Percentiles rank a stretch among this genome's conserved stretches.
Conservation (phyloP, 352 stramenopile species). For the Phytophthora pluvialis region DNA sequence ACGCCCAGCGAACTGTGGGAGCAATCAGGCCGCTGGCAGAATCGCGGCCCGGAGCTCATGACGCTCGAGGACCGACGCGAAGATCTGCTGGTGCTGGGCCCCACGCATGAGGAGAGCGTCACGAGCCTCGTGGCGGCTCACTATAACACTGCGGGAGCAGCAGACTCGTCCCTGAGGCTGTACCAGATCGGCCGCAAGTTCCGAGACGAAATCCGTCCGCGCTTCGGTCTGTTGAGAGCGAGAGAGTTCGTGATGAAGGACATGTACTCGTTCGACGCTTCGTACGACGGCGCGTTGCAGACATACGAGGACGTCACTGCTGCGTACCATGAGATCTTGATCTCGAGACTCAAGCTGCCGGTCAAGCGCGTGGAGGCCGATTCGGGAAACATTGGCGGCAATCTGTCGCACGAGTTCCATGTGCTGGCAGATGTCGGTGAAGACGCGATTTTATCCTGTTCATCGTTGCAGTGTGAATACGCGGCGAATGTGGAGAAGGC, state of each 20-base stretch:
- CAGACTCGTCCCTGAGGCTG: conserved; percentile 64
- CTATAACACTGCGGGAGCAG: conserved; percentile 44
- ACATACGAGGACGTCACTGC: conserved; percentile 84
- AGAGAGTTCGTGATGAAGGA: conserved; percentile 94
- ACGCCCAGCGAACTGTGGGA: conserved; percentile 84
- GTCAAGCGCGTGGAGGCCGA: conserved; percentile 87
- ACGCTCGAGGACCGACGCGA: conserved; percentile 78
- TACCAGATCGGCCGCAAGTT: conserved; percentile 92
- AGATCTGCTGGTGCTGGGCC: conserved; percentile 69
- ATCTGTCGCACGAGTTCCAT: conserved; percentile 91
- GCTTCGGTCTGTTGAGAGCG: conserved; percentile 83
- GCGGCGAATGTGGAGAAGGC: conserved; percentile 91
- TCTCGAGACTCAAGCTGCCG: conserved; percentile 63
- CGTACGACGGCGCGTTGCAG: conserved; percentile 56
- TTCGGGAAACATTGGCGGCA: conserved; percentile 88
- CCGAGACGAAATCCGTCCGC: conserved; percentile 87
- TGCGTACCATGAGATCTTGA: conserved; percentile 84
- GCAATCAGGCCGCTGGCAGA: conserved; percentile 84
- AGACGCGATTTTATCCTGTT: conserved; percentile 83
- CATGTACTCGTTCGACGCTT: conserved; percentile 90
- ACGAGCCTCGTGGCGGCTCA: conserved; percentile 78
- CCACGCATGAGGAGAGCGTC: conserved; percentile 88
- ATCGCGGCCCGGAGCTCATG: conserved; percentile 83
- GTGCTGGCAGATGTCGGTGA: conserved; percentile 84
- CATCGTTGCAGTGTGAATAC: conserved; percentile 61